phyloP scores from a whole-genome alignment of 345 rosid species.

The Aethionema arabicum region DNA sequence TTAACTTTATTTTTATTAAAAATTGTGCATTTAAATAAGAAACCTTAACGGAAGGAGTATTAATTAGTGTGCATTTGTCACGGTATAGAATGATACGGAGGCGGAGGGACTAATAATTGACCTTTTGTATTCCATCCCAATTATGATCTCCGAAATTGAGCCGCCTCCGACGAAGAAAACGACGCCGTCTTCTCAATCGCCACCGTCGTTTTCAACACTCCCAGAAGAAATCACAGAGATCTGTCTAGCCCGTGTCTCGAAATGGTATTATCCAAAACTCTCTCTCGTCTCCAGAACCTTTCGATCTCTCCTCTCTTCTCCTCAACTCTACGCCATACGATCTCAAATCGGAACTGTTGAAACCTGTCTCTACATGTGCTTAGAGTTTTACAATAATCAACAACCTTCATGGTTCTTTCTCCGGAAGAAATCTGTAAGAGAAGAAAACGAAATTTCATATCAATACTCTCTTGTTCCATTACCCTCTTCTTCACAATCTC shows the following conservation, averaged over 20 bases:
- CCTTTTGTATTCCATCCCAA: too few relatives aligned
- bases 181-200: too few relatives aligned
- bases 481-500: not conserved
- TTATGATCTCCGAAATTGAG: not conserved
- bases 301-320: constrained; percentile 48
- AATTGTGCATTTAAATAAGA: too few relatives aligned
- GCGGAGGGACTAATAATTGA: too few relatives aligned
- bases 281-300: constrained; percentile 56
- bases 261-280: constrained; percentile 51
- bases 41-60: too few relatives aligned
- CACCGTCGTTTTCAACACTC: not conserved
- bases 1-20: too few relatives aligned
- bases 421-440: constrained; percentile 25
- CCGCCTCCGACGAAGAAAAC: not conserved
- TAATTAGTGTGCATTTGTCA: too few relatives aligned
- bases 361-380: constrained; percentile 49
- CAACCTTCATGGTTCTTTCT: constrained; percentile 7
- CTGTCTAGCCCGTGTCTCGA: constrained; percentile 56
- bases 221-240: constrained; percentile 54
- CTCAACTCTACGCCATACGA: constrained; percentile 52
- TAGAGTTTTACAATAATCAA: constrained; percentile 16
- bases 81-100: too few relatives aligned
- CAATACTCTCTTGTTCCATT: constrained; percentile 30
- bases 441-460: not conserved
- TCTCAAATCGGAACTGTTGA: constrained; percentile 38